Evolutionary conservation across 345 rosid genomes (phyloP).

Genomic region (Turnera subulata): DNA sequence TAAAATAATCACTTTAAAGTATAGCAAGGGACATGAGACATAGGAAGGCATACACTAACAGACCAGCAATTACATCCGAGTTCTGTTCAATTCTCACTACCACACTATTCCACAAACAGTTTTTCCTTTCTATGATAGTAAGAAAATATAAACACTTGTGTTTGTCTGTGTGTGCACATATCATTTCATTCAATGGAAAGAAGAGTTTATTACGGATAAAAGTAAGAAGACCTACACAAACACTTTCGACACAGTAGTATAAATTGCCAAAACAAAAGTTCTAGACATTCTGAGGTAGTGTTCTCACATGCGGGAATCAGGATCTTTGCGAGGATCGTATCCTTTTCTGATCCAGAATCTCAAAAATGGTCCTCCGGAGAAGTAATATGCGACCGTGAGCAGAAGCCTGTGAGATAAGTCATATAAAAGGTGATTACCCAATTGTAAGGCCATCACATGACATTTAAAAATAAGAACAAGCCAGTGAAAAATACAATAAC

Average conservation of each 20-base stretch:
- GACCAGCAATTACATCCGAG: not conserved
- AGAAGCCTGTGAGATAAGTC: slow-evolving; percentile 56
- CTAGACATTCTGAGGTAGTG: slow-evolving; percentile 2
- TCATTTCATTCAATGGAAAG: no score
- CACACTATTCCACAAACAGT: no score
- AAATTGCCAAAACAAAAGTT: not conserved
- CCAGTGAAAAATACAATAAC: slow-evolving; percentile 1
- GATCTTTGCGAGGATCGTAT: slow-evolving; percentile 95
- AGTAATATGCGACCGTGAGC: slow-evolving; percentile 83
- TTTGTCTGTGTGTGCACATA: no score
- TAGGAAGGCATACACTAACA: not conserved
- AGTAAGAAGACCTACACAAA: not conserved
- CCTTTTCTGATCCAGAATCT: slow-evolving; percentile 96
- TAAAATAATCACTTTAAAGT: no score
- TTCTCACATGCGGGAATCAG: slow-evolving; percentile 88
- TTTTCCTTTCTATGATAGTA: no score
- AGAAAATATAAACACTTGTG: no score
- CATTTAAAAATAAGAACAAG: not conserved
- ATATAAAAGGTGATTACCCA: slow-evolving; percentile 10
- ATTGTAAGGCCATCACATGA: not conserved
- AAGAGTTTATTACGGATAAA: not conserved
- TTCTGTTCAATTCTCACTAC: no score
- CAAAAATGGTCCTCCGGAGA: slow-evolving; percentile 79
- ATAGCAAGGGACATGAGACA: no score
- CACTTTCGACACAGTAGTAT: not conserved